Evolutionary conservation across 768 basidiomycete species (phyloP).

Genomic region (Tylopilus sp.): DNA sequence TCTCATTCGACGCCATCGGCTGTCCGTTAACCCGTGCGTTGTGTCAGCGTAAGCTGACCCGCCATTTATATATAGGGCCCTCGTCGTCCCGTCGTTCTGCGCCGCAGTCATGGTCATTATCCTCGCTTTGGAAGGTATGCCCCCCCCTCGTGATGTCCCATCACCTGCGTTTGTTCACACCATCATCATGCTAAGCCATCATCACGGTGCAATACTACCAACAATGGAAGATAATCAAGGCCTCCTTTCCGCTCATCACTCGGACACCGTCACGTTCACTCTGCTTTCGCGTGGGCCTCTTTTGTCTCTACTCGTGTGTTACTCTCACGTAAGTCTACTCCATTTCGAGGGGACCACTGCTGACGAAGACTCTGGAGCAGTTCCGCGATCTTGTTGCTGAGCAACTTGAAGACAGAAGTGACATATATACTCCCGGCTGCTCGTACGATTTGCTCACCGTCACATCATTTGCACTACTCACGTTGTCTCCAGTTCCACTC

Average conservation of each 20-base stretch:
- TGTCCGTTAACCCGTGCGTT: conserved; percentile 33
- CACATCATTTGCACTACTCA: background rate
- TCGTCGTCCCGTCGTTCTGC: conserved; percentile 44
- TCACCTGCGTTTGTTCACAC: conserved; percentile 1
- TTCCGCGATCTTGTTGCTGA: conserved; percentile 37
- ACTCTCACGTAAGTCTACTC: conserved; percentile 38
- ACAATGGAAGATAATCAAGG: conserved; percentile 36
- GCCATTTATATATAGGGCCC: conserved; percentile 23
- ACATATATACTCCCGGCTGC: conserved; percentile 50
- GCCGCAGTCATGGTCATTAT: conserved; percentile 37
- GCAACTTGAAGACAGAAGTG: conserved; percentile 26
- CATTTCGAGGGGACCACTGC: background rate
- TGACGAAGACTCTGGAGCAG: conserved; percentile 18
- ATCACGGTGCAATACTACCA: conserved; percentile 42
- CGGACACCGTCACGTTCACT: conserved; percentile 35
- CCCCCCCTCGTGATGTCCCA: background rate
- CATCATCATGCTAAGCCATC: conserved; percentile 30
- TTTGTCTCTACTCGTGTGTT: conserved; percentile 43
- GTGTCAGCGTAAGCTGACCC: conserved; percentile 11
- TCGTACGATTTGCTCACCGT: conserved; percentile 31
- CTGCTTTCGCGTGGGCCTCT: conserved; percentile 39
- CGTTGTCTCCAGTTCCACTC: conserved; percentile 42
- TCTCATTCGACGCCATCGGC: conserved; percentile 28
- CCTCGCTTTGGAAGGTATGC: conserved; percentile 44
- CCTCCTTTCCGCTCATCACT: conserved; percentile 40